A percentile compares a stretch with the other conserved stretches of the same genome.
Conservation (phyloP, 441 rosid species). For the Kokia cookei region DNA sequence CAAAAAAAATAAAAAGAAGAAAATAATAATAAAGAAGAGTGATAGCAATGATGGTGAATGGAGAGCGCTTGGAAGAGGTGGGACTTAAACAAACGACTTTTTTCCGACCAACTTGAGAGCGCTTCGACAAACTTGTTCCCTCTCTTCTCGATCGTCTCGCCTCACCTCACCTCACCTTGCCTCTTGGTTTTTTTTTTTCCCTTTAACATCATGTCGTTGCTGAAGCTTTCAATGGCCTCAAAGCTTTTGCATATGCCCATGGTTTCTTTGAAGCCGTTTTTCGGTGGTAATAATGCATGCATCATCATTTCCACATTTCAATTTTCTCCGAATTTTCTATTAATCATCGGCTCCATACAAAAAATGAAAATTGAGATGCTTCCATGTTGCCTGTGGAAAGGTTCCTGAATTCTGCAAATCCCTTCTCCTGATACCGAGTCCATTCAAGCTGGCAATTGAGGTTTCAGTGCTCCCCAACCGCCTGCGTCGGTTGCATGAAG, state of each 20-base stretch:
- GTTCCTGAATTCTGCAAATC: too few relatives aligned
- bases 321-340: too few relatives aligned
- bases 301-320: too few relatives aligned
- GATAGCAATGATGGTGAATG: conserved; percentile 19
- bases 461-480: too few relatives aligned
- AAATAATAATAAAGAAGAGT: not conserved
- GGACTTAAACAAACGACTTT: not conserved
- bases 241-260: not conserved
- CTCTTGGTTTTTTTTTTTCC: not conserved
- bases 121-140: not conserved
- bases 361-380: too few relatives aligned
- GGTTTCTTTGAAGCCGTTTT: not conserved
- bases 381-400: too few relatives aligned
- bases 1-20: not conserved
- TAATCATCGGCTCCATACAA: too few relatives aligned
- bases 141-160: not conserved
- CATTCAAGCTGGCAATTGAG: too few relatives aligned
- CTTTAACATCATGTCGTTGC: not conserved
- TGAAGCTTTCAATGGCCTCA: not conserved
- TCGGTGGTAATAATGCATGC: not conserved
- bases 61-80: conserved; percentile 6
- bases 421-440: too few relatives aligned
- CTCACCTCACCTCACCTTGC: not conserved
- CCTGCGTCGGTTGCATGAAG: too few relatives aligned
- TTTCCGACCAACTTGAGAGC: not conserved